phyloP scores from a whole-genome alignment of 2,329 filamentous ascomycete genomes.

The Alternaria arborescens region DNA sequence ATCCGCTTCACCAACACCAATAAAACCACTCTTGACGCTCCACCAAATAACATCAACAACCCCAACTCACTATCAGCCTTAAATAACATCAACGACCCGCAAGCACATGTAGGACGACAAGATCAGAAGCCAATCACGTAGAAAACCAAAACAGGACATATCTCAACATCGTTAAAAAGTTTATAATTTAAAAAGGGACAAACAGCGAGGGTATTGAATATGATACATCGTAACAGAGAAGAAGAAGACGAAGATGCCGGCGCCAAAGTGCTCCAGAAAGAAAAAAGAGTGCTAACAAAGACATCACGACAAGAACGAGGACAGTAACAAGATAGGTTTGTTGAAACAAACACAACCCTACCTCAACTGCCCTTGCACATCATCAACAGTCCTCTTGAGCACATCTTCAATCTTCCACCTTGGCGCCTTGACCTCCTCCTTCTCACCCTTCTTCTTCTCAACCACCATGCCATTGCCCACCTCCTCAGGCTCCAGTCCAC shows the following conservation, averaged over 20 bases:
- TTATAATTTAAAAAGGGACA: background rate
- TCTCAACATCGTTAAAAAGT: background rate
- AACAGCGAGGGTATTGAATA: slow-evolving; percentile 13
- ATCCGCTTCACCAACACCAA: background rate
- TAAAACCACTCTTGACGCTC: too few species aligned
- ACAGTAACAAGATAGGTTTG: too few species aligned
- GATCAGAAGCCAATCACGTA: background rate
- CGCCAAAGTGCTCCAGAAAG: slow-evolving; percentile 1
- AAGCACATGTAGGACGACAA: too few species aligned
- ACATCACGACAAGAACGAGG: background rate
- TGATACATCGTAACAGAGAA: background rate
- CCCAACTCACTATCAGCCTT: too few species aligned
- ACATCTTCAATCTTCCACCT: slow-evolving; percentile 82
- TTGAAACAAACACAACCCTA: too few species aligned
- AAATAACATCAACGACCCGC: too few species aligned
- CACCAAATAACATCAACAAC: too few species aligned
- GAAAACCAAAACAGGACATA: background rate
- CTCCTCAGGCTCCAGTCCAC: slow-evolving; percentile 80
- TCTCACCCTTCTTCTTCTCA: slow-evolving; percentile 62
- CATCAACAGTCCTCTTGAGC: slow-evolving; percentile 75
- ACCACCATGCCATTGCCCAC: slow-evolving; percentile 59
- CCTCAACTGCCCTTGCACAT: slow-evolving; percentile 76
- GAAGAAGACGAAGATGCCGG: background rate
- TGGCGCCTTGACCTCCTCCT: slow-evolving; percentile 67
- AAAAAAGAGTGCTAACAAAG: background rate